Evolutionary conservation across 768 basidiomycete genomes (phyloP).

Genomic region (Boletus sensibilis): DNA sequence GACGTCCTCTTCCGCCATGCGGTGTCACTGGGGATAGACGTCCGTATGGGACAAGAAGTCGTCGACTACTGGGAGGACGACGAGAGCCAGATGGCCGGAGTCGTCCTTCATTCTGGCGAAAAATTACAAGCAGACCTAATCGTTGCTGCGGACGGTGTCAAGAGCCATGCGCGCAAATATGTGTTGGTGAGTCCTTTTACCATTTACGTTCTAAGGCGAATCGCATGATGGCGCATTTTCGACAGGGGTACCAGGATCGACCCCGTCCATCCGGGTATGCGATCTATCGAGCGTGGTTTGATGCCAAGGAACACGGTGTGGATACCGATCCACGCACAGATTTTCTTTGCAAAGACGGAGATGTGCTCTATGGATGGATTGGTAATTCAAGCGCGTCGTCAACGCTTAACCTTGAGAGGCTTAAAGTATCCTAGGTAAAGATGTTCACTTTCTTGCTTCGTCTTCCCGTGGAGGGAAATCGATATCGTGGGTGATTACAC

Average conservation of each 20-base stretch:
- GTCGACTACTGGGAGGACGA: conserved; percentile 21
- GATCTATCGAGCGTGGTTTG: conserved; percentile 31
- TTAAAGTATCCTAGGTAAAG: conserved; percentile 6
- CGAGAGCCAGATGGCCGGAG: conserved; percentile 6
- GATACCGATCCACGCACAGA: conserved; percentile 22
- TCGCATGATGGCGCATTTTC: background rate
- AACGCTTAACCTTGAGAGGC: background rate
- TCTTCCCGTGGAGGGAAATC: conserved; percentile 12
- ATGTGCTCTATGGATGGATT: conserved; percentile 26
- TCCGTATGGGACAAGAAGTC: conserved; percentile 25
- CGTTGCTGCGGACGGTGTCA: conserved; percentile 30
- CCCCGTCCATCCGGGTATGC: conserved; percentile 29
- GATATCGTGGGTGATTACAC: conserved; percentile 25
- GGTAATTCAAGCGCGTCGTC: conserved; percentile 6
- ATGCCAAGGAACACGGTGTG: conserved; percentile 21
- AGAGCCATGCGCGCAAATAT: conserved; percentile 21
- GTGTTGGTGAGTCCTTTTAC: conserved; percentile 18
- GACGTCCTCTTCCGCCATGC: conserved; percentile 22
- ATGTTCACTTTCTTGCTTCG: conserved; percentile 22
- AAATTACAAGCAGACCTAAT: conserved; percentile 25
- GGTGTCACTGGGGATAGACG: conserved; percentile 20
- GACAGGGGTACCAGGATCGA: conserved; percentile 27
- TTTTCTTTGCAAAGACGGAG: conserved; percentile 20
- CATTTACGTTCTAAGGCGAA: background rate
- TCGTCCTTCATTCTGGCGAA: conserved; percentile 18